Conservation (phyloP, 2,329 filamentous ascomycete genomes). For the Onygenales sp. region DNA sequence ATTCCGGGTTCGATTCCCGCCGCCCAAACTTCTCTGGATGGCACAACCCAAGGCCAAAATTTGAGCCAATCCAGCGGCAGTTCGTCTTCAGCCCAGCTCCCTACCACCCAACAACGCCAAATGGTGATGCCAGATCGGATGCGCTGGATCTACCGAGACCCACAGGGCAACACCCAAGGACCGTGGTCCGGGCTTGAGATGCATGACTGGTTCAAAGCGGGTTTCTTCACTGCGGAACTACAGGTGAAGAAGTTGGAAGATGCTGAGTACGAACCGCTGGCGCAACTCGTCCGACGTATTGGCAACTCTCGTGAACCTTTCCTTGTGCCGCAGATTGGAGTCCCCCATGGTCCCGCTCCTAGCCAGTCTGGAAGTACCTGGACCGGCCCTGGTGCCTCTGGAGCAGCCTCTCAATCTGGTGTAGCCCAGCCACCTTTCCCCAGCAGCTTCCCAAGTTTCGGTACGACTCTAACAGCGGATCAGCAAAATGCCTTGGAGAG, state of each 20-base stretch:
- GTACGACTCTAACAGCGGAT: slow-evolving; percentile 89
- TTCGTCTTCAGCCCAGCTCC: slow-evolving; percentile 57
- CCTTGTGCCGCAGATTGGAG: slow-evolving; percentile 91
- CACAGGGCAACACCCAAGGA: slow-evolving; percentile 82
- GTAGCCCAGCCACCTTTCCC: slow-evolving; percentile 80
- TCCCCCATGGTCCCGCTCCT: slow-evolving; percentile 71
- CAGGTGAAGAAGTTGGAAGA: slow-evolving; percentile 94
- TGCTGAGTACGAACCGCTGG: slow-evolving; percentile 84
- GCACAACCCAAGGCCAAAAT: slow-evolving; percentile 24
- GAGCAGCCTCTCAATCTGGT: slow-evolving; percentile 36
- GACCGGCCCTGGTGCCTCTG: slow-evolving; percentile 38
- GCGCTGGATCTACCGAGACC: slow-evolving; percentile 97
- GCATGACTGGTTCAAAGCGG: slow-evolving; percentile 99
- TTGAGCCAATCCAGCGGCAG: slow-evolving; percentile 29
- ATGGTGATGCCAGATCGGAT: slow-evolving; percentile 99
- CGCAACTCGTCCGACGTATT: slow-evolving; percentile 88
- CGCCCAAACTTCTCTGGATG: slow-evolving; percentile 20
- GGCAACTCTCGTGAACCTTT: slow-evolving; percentile 97
- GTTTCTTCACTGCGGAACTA: slow-evolving; percentile 91
- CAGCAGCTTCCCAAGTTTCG: slow-evolving; percentile 89
- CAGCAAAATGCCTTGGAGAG: slow-evolving; percentile 96
- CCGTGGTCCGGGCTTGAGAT: slow-evolving; percentile 96
- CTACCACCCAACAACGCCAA: slow-evolving; percentile 61
- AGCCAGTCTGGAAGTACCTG: slow-evolving; percentile 39
- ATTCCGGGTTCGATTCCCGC: slow-evolving; percentile 19